These are phyloP conservation scores for Coemansia sp. DNA, from an alignment of 192 early-diverging fungal genomes.

Conservation along the genomic window DNA sequence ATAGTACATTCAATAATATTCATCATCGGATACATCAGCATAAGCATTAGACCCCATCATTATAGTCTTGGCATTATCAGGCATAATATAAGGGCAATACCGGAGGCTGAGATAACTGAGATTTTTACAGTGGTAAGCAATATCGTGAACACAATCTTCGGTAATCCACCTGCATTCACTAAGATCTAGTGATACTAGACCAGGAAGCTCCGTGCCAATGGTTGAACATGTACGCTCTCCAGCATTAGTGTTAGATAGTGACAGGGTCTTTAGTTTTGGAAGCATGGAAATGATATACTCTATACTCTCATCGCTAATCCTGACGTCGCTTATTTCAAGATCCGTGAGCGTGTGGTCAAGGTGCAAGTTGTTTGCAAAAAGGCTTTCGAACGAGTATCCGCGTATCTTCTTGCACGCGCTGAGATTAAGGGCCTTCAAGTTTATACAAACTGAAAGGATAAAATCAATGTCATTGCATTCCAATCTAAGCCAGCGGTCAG, in stretches of 20 bases:
- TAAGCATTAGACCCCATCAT: background rate
- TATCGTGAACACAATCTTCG: background rate
- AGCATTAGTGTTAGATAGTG: background rate
- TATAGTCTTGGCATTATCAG: background rate
- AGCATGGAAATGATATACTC: background rate
- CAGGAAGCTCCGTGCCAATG: background rate
- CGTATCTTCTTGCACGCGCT: slow-evolving; percentile 17
- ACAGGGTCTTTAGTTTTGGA: background rate
- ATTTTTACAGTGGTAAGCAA: background rate
- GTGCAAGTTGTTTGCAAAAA: background rate
- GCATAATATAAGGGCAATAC: background rate
- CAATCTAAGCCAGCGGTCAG: no score
- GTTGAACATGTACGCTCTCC: background rate
- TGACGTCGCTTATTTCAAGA: background rate
- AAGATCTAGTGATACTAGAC: background rate
- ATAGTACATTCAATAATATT: no score
- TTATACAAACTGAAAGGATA: no score
- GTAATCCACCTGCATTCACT: background rate
- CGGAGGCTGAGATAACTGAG: background rate
- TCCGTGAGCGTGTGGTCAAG: background rate
- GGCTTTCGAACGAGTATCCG: background rate
- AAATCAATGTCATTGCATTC: no score
- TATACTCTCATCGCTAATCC: background rate
- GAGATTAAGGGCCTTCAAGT: slow-evolving; percentile 13
- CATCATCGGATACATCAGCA: no score